These are phyloP conservation scores for Alternaria arborescens DNA, from an alignment of 2,329 filamentous ascomycete species.

Conservation along the genomic window DNA sequence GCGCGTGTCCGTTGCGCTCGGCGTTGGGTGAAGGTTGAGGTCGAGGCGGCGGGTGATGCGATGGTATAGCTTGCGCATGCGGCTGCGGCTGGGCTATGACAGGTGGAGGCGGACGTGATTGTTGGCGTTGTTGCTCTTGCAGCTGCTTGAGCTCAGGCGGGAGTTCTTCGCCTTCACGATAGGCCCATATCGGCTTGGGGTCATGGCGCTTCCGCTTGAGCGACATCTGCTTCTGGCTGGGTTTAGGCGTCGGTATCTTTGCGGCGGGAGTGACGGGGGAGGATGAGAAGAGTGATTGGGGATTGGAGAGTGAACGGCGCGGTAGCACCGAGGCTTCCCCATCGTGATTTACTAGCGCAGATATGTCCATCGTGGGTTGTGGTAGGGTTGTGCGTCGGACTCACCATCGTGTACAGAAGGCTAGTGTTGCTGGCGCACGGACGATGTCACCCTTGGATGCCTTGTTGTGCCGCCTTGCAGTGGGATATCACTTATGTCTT, in stretches of 20 bases:
- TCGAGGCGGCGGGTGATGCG: conserved; percentile 24
- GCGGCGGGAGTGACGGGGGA: conserved; percentile 41
- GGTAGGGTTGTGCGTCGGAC: conserved; percentile 23
- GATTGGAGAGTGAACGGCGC: conserved; percentile 43
- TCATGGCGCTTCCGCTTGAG: conserved; percentile 49
- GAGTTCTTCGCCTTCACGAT: conserved; percentile 39
- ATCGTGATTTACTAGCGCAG: conserved; percentile 47
- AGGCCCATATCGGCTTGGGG: conserved; percentile 50
- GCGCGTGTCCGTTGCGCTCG: conserved; percentile 32
- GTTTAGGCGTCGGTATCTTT: conserved; percentile 38
- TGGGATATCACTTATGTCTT: neutral
- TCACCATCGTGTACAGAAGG: conserved; percentile 19
- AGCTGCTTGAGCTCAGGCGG: conserved; percentile 35
- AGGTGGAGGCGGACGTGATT: conserved; percentile 32
- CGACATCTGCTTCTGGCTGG: conserved; percentile 37
- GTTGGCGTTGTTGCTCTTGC: conserved; percentile 34
- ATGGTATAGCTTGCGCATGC: conserved; percentile 25
- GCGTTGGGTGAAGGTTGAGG: conserved; percentile 21
- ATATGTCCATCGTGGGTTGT: conserved; percentile 48
- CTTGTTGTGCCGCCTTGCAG: conserved; percentile 6
- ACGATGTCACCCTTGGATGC: conserved; percentile 5
- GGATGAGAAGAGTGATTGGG: conserved; percentile 36
- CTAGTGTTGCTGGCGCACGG: conserved; percentile 20
- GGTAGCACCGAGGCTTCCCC: conserved; percentile 40
- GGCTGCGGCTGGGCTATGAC: conserved; percentile 25